Conservation (phyloP, 805 yeast species). For the Candida insectalens region DNA sequence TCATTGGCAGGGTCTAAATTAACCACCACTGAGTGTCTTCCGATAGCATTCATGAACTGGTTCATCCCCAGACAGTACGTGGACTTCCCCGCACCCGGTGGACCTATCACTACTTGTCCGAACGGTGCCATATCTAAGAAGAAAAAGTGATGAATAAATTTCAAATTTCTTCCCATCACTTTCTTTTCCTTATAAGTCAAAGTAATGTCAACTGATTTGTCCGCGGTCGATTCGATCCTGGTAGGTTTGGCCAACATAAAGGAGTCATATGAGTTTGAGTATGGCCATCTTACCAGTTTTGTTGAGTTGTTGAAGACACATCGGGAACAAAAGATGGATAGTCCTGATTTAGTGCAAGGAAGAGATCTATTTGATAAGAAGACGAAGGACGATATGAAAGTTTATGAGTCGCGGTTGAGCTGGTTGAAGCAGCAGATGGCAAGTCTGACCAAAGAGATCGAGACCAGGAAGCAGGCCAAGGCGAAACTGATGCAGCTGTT, state of each 20-base stretch:
- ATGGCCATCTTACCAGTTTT: constrained; percentile 12
- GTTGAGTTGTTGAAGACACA: constrained; percentile 8
- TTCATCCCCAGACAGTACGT: constrained; percentile 90
- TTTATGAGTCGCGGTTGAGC: constrained; percentile 6
- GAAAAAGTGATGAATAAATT: neutral
- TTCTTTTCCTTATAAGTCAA: neutral
- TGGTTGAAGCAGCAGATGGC: constrained; percentile 7
- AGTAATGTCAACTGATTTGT: constrained; percentile 17
- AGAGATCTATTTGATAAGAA: constrained; percentile 13
- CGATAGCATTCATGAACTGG: constrained; percentile 90
- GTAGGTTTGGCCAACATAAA: constrained; percentile 16
- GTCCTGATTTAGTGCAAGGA: constrained; percentile 13
- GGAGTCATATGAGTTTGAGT: constrained; percentile 19
- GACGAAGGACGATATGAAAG: constrained; percentile 12
- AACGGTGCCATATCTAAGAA: constrained; percentile 36
- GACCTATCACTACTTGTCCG: constrained; percentile 93
- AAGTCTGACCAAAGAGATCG: constrained; percentile 26
- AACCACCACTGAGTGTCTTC: constrained; percentile 74
- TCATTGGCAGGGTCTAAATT: constrained; percentile 84
- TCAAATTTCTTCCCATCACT: neutral
- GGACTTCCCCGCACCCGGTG: constrained; percentile 96
- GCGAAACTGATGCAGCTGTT: constrained; percentile 20
- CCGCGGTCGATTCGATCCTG: constrained; percentile 17
- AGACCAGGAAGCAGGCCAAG: constrained; percentile 22
- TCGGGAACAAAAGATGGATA: constrained; percentile 7